Evolutionary conservation across 2,329 filamentous ascomycete species (phyloP).

Genomic region (Thelonectria olida): DNA sequence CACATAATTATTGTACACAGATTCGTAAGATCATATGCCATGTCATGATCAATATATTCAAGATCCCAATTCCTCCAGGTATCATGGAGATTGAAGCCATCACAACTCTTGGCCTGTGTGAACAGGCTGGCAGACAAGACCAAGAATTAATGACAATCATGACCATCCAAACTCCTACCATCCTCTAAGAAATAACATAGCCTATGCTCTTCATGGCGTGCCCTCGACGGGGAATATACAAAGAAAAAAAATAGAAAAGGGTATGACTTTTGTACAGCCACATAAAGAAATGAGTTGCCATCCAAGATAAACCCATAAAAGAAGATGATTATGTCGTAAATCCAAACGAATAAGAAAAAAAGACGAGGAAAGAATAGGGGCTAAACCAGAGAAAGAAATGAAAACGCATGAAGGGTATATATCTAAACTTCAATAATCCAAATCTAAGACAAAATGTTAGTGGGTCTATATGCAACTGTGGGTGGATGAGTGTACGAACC

Average conservation of each 20-base stretch:
- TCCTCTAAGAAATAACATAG: constrained; percentile 20
- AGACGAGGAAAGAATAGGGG: background rate
- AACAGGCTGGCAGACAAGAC: background rate
- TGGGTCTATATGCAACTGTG: constrained; percentile 24
- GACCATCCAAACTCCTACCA: constrained; percentile 17
- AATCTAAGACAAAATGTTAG: constrained; percentile 49
- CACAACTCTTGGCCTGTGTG: constrained; percentile 20
- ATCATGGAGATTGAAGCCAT: constrained; percentile 10
- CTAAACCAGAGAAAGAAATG: constrained; percentile 23
- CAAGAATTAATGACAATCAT: constrained; percentile 7
- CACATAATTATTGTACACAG: too few species aligned
- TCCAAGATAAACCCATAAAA: constrained; percentile 1
- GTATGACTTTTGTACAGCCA: constrained; percentile 12
- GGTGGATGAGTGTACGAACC: constrained; percentile 64
- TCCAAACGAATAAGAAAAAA: background rate
- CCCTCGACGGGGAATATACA: constrained; percentile 8
- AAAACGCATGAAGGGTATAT: constrained; percentile 41
- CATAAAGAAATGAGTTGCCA: background rate
- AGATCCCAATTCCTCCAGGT: constrained; percentile 20
- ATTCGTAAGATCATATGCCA: constrained; percentile 30
- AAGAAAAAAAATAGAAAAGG: background rate
- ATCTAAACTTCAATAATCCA: constrained; percentile 56
- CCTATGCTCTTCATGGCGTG: constrained; percentile 15
- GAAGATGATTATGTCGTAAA: constrained; percentile 12
- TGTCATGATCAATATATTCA: constrained; percentile 32